Evolutionary conservation across 2,329 filamentous ascomycete genomes (phyloP), one percentile per base, ranked within the genome.

Genomic region (Rutstroemia sydowiana): DNA sequence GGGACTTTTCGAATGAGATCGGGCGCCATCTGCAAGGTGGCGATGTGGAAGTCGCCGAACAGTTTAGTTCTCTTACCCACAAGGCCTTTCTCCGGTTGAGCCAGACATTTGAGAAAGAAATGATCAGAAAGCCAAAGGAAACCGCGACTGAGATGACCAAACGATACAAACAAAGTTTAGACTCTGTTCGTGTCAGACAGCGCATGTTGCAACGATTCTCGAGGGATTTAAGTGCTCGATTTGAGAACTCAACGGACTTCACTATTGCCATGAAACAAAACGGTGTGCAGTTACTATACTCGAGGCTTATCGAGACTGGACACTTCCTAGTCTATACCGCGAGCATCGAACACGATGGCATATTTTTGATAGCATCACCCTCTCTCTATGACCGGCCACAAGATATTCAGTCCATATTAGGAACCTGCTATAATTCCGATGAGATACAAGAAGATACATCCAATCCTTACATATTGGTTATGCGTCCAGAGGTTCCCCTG

Each of bases 141-240:
- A 86, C 85, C 52, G 81, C 85, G 1, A 73, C 81, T 8, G 92
- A 96, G 57, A 95, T 96, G 86, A 95, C 93, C 69, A 96, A 95
- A 72, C 82, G 93, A 42, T 98, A 97, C 75, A 97, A 96, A 71
- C 86, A 89, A 56, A 90, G 91, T 57, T 74, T 98, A 2, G 93
- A 98, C 68, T 97, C 93, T 0, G 95, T 97, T 20, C 89, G 93
- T 63, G 91, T 97, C 52, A 83, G 93, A 20, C 93, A 98, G 70
- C 81, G 93, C 69, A 97, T 97, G 79, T 76, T 98, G 57, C 95
- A 97, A 66, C 88, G 93, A 55, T 97, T 97, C 70, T 93, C 88
- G 16, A 82, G 90, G 59, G 88, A 95, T 66, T 71, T 98, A 50
- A 91, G 87, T 61, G 88, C 95, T 65, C 84, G 92, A 53, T 98